Evolutionary conservation across 2,329 filamentous ascomycete species (phyloP).

Genomic region (Colletotrichum navitas): DNA sequence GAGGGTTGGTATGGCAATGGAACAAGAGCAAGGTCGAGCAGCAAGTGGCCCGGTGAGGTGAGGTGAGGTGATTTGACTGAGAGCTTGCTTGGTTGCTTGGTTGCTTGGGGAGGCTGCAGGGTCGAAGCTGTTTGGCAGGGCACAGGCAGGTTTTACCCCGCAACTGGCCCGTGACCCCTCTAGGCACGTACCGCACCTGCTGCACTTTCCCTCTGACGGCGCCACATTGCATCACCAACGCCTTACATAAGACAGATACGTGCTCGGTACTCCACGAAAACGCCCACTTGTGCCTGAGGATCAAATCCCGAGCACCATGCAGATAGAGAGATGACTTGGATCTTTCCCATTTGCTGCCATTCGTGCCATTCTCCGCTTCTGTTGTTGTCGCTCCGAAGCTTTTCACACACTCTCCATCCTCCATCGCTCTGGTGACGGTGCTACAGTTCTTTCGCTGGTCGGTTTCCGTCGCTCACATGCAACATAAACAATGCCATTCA

Average conservation of each 20-base stretch:
- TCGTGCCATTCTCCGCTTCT: not conserved
- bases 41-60: conserved; percentile 10
- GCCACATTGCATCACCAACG: conserved; percentile 14
- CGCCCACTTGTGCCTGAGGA: conserved; percentile 21
- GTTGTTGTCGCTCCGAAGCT: not conserved
- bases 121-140: conserved; percentile 18
- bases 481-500: conserved; percentile 15
- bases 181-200: not conserved
- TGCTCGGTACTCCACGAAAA: not conserved
- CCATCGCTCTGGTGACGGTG: conserved; percentile 10
- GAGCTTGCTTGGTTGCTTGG: too few relatives aligned
- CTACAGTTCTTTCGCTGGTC: not conserved
- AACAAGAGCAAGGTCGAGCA: conserved; percentile 12
- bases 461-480: not conserved
- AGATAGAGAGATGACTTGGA: not conserved
- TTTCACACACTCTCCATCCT: not conserved
- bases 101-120: not conserved
- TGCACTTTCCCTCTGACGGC: not conserved
- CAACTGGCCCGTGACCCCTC: conserved; percentile 15
- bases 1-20: conserved; percentile 38
- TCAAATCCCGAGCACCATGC: not conserved
- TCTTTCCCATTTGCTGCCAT: conserved; percentile 16
- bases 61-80: not conserved
- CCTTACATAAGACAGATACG: conserved; percentile 3
- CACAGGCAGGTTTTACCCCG: conserved; percentile 28